phyloP scores from a whole-genome alignment of 2,329 filamentous ascomycete genomes.

The Truncatella angustata region DNA sequence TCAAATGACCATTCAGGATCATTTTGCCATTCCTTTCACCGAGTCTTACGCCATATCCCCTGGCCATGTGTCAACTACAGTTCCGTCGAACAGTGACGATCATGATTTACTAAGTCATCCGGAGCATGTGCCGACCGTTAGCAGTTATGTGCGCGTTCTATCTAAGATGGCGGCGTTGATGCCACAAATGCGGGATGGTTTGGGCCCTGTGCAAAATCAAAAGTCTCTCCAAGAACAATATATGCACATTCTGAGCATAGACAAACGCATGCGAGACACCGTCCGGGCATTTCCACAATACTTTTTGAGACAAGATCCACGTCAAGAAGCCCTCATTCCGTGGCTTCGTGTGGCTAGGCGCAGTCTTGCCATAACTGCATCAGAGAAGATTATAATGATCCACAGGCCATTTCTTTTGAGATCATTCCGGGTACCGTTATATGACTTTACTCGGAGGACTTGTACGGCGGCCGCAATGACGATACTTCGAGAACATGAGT shows the following conservation, averaged over 20 bases:
- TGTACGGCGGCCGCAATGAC: neutral
- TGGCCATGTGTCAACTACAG: neutral
- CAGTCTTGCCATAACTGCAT: neutral
- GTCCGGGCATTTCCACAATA: neutral
- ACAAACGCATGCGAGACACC: neutral
- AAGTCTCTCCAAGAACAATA: neutral
- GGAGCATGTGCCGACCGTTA: neutral
- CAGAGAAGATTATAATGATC: constrained; percentile 6
- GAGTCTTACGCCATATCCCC: neutral
- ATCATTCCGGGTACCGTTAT: neutral
- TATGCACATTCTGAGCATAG: constrained; percentile 3
- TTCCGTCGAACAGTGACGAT: neutral
- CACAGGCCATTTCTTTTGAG: neutral
- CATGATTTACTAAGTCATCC: neutral
- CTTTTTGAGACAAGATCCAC: neutral
- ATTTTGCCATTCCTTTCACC: neutral
- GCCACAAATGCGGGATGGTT: neutral
- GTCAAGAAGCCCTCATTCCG: neutral
- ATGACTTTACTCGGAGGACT: neutral
- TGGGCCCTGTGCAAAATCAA: neutral
- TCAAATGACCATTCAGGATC: constrained; percentile 1
- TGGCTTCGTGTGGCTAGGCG: neutral
- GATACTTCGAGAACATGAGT: neutral
- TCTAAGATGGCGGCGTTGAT: constrained; percentile 3
- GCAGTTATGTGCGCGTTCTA: neutral